Conservation (phyloP, 176 grass and related monocot genomes). For the Triticum monococcum region DNA sequence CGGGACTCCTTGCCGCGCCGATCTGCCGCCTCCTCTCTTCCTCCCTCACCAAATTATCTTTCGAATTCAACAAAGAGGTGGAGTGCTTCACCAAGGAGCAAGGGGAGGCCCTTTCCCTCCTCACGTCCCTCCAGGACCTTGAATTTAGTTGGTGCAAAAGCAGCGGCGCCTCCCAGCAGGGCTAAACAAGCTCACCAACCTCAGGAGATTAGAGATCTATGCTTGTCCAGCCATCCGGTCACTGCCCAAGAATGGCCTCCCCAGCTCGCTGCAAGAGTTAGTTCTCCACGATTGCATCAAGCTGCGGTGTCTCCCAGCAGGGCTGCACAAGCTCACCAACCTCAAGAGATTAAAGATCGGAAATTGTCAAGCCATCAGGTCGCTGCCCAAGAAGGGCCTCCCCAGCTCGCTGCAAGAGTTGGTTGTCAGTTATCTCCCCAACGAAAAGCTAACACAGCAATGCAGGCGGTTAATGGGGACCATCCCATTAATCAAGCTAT, state of each 20-base stretch:
- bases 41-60: background rate
- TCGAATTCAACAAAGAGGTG: accelerated
- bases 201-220: accelerated
- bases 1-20: background rate
- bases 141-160: accelerated
- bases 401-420: no score
- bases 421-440: no score
- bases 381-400: no score
- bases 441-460: background rate
- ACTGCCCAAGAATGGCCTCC: background rate
- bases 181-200: background rate
- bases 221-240: accelerated
- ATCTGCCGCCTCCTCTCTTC: conserved; percentile 18
- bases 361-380: no score
- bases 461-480: background rate
- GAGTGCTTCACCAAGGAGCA: background rate
- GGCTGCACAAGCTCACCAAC: no score
- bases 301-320: no score
- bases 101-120: background rate
- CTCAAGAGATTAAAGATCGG: accelerated
- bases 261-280: background rate
- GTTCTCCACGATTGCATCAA: accelerated
- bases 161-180: background rate
- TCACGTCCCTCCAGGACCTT: conserved; percentile 8
- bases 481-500: background rate